Evolutionary conservation across 2,329 filamentous ascomycete genomes (phyloP).

Genomic region (Fusarium globosum): DNA sequence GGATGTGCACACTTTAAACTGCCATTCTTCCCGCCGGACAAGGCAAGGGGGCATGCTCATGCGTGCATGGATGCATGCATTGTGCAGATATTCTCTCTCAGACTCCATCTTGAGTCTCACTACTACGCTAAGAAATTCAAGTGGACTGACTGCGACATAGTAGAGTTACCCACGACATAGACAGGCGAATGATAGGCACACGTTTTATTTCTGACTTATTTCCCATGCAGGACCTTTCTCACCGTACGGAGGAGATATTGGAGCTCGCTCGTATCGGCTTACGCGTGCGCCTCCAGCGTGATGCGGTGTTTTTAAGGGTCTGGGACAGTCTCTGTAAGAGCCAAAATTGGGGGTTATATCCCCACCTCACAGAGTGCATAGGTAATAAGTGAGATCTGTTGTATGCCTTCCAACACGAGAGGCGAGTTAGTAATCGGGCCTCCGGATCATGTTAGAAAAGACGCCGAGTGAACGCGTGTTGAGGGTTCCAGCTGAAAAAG

Average conservation of each 20-base stretch:
- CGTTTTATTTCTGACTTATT: background rate
- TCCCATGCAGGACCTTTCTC: background rate
- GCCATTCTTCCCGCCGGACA: background rate
- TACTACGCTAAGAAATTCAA: background rate
- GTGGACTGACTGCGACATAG: constrained; percentile 15
- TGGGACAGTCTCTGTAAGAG: constrained; percentile 1
- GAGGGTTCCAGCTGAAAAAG: background rate
- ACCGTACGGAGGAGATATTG: constrained; percentile 6
- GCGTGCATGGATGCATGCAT: background rate
- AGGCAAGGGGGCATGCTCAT: constrained; percentile 1
- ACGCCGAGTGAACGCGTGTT: background rate
- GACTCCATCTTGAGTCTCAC: background rate
- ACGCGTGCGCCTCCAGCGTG: constrained; percentile 32
- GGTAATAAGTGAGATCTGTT: background rate
- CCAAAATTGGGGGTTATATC: constrained; percentile 8
- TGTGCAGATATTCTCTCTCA: background rate
- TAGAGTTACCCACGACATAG: background rate
- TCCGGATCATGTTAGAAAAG: background rate
- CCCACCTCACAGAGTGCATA: background rate
- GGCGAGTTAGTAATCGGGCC: constrained; percentile 6
- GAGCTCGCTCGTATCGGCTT: constrained; percentile 39
- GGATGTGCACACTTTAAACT: constrained; percentile 4
- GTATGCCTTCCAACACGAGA: background rate
- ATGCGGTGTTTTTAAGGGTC: constrained; percentile 9
- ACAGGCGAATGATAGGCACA: background rate